Evolutionary conservation across 495 filamentous ascomycete species (phyloP).

Genomic region (Clavariopsis aquatica): DNA sequence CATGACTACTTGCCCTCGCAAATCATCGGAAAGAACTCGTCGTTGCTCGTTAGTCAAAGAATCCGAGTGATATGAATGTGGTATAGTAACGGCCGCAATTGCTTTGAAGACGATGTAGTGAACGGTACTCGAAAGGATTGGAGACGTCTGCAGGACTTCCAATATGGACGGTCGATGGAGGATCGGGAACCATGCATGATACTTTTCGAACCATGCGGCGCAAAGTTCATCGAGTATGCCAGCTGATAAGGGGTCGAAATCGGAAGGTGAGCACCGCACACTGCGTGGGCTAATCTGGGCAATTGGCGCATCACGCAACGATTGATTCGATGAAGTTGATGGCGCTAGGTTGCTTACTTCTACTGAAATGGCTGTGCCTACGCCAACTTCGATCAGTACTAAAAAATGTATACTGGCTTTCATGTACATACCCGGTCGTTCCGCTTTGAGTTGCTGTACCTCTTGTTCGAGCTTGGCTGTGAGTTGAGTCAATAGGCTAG

Average conservation of each 20-base stretch:
- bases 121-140: conserved; percentile 15
- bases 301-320: conserved; percentile 3
- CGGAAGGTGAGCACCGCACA: conserved; percentile 19
- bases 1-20: conserved; percentile 34
- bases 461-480: conserved; percentile 29
- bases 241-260: conserved; percentile 29
- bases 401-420: background rate
- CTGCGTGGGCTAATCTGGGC: conserved; percentile 14
- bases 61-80: conserved; percentile 32
- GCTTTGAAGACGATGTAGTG: conserved; percentile 39
- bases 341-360: conserved; percentile 1
- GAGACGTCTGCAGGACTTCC: conserved; percentile 30
- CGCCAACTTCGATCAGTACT: background rate
- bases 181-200: conserved; percentile 46
- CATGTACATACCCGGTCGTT: conserved; percentile 15
- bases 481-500: conserved; percentile 1
- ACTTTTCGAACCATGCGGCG: conserved; percentile 41
- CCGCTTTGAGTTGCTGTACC: conserved; percentile 30
- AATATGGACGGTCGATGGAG: conserved; percentile 41
- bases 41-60: conserved; percentile 33
- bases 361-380: background rate
- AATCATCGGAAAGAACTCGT: conserved; percentile 18
- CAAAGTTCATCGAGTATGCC: conserved; percentile 36
- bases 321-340: conserved; percentile 13
- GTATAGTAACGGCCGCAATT: conserved; percentile 40